Evolutionary conservation across 2,329 filamentous ascomycete species (phyloP), one percentile per base, ranked within the genome.

Genomic region (Penicillium sp.): DNA sequence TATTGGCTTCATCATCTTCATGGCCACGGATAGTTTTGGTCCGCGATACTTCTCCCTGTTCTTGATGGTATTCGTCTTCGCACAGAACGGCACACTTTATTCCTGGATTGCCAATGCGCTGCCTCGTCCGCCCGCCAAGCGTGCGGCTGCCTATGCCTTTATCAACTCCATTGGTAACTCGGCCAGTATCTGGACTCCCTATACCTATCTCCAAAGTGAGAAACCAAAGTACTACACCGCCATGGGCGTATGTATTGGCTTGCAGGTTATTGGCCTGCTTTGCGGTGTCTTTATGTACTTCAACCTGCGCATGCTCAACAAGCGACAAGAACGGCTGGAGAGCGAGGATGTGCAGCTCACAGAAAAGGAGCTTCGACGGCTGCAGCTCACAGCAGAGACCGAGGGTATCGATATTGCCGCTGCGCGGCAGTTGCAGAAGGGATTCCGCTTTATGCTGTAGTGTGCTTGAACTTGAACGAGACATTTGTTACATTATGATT

Each of bases 41-140:
- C 72, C 78, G 0, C 73, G 76, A 15, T 83, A 81, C 67, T 77
- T 81, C 65, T 74, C 72, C 23, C 68, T 81, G 50, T 81, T 81
- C 70, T 66, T 81, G 33, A 77, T 81, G 69, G 73, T 75, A 6
- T 79, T 81, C 55, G 72, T 81, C 49, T 81, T 81, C 56, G 72
- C 76, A 13, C 77, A 61, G 29, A 60, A 60, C 28, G 58, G 53
- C 20, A 59, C 59, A 13, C 35, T 61, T 1, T 61, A 58, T 38
- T 61, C 59, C 4, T 61, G 78, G 78, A 77, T 80, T 44, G 73
- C 74, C 1, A 74, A 71, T 31, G 71, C 74, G 1, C 73, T 81
- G 27, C 73, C 77, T 0, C 73, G 78, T 0, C 78, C 78, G 0
- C 76, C 78, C 0, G 78, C 77, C 1, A 81, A 81, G 62, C 75